Base-by-base conservation (phyloP, 2,329 filamentous ascomycete species). In the Clonostachys byssicola region DNA sequence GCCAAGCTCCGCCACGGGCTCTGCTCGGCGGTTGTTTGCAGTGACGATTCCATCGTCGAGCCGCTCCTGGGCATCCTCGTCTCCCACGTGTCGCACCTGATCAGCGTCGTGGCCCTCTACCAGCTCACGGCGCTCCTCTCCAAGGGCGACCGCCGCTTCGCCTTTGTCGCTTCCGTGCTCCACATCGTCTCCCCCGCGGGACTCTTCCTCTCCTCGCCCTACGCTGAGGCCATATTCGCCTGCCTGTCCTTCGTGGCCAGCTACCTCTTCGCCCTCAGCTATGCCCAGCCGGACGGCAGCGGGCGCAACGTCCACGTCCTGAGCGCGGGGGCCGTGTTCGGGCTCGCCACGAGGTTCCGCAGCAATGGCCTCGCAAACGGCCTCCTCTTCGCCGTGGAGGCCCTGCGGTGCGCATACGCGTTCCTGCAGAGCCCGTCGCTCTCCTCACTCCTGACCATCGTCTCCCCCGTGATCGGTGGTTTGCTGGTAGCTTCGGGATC, bases 301-400 rank as follows among this genome's bases (percentile, higher is more conserved):
- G 54, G 49, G 14, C 45, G 73, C n/a, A 77, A 83, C 55, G 52
- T 68, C 3, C 72, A 73, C 13, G 66, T 86, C 17, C 53, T 95
- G 6, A 58, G 72, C 10, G 80, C 89, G 3, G 90, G 89, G 2
- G 49, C 82, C 3, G 51, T 80, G 6, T 92, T 97, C 59, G 89
- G 86, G 1, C 56, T 85, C 14, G 85, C 91, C 1, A 86, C 85
- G 0, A 75, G 80, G 2, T 82, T 95, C 51, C 85, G 94, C 48
- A 90, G 86, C 59, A 99, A 99, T 63, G 94, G 90, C 10, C 69
- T 97, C 42, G 72, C 96, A 12, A 92, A 86, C 60, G 92, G 92
- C 10, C 62, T 90, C 4, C 70, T 91, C 4, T 88, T 95, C 60
- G 80, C 86, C 30, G 80, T 78, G 52, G 85, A 89, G 58, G 60